Base-by-base conservation (phyloP, 352 stramenopile species). In the Pythium pyrilobum region DNA sequence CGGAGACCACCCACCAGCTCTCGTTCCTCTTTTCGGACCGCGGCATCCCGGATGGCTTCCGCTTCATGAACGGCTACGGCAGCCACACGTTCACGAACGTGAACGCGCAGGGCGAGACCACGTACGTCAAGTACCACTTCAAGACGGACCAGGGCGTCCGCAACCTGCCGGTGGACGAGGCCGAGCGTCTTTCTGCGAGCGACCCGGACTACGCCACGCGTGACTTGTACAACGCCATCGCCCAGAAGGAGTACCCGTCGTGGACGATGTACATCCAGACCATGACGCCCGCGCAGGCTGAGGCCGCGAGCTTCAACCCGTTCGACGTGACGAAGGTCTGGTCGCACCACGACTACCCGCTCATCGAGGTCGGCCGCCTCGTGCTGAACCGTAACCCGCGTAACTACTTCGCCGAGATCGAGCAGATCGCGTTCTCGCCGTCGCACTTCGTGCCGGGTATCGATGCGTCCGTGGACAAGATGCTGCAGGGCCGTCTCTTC, bases 291-390 rank as follows among this genome's bases (percentile, higher is more conserved):
- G 59, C 71, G n/a, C 43, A 96, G 59, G 84, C 86, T 4, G 64
- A 82, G 23, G 33, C 69, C 10, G 52, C 62, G 38, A 62, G 66
- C 24, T 83, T 86, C 27, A 72, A 96, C 55, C 81, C 87, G 5
- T 96, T 96, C 62, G 87, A 96, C 52, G 70, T 96, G 38, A 96
- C 87, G 42, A 96, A 96, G 72, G 65, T 96, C 52, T 96, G 87
- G 87, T 69, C 87, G 15, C 87, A 96, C 58, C 43, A 41, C 7
- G 57, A 89, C 16, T 96, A 86, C 57, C 87, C 85, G 7, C 71
- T 96, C 20, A 54, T 71, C 20, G 70, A 92, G 62, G 82, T 97
- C 4, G 88, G 87, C 2, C 54, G 76, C 15, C 56, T 97, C 23
- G 80, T 89, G 15, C 66, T 97, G 5, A 89, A 97, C 75, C 61